Evolutionary conservation across 2,329 filamentous ascomycete genomes (phyloP), one percentile per base, ranked within the genome.

Genomic region (Myriosclerotinia scirpicola): DNA sequence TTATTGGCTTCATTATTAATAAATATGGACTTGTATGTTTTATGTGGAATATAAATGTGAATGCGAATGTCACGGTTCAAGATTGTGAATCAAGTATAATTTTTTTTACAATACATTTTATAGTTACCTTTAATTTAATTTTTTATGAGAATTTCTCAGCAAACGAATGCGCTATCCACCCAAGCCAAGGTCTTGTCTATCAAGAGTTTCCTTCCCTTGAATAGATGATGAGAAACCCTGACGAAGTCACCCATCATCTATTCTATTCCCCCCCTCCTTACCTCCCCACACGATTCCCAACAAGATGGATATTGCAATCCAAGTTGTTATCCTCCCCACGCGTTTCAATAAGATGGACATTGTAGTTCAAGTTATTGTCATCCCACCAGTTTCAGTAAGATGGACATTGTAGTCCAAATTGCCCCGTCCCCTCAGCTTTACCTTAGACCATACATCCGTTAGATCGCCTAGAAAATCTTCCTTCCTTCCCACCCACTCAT

Each of bases 101-200:
- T 36, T n/a, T n/a, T 17, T 36, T 36, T 38, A 54, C 30, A 54
- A 54, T 54, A 54, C 30, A 38, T n/a, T 54, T 54, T 50, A 54
- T 54, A 54, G 8, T 34, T 54, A 54, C 36, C 30, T 54, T 54
- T 36, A 54, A 12, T 54, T 36, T 36, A 38, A 36, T 17, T 50
- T 59, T 40, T 40, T 40, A 14, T 11, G 38, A 40, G 44, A 38
- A 38, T 54, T 54, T 54, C 53, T 54, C 3, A 38, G 9, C 17
- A 34, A 22, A 34, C 44, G 15, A 48, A 48, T 50, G 17, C 56
- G 44, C 56, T 44, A 48, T 22, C 44, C 44, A 36, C 48, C 22
- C 42, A n/a, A 12, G 14, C 15, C 42, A 22, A 48, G 42, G 44
- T 48, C 26, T 20, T 36, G 30, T 46, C 30, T 48, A 15, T 38